Conservation (phyloP, 2,329 filamentous ascomycete species). For the Stylonectria norvegica region DNA sequence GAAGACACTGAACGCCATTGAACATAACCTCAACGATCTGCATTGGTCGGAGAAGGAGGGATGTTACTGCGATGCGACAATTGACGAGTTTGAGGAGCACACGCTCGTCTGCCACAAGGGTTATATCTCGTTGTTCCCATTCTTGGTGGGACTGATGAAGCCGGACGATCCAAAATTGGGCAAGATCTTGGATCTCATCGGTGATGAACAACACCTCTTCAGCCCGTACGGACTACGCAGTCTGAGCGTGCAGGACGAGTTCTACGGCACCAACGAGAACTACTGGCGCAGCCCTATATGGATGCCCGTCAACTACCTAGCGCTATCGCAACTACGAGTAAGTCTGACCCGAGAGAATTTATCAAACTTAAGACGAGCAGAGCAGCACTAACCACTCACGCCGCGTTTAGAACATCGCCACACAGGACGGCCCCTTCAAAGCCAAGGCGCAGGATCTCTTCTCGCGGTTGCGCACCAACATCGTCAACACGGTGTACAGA, state of each 20-base stretch:
- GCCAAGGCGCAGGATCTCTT: constrained; percentile 71
- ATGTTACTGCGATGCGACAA: constrained; percentile 90
- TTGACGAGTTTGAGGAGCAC: constrained; percentile 93
- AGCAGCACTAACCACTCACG: constrained; percentile 28
- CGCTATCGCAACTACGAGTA: constrained; percentile 73
- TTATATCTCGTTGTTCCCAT: constrained; percentile 90
- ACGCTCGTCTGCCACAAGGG: constrained; percentile 91
- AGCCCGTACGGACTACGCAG: constrained; percentile 85
- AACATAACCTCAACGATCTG: constrained; percentile 82
- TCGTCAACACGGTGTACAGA: constrained; percentile 84
- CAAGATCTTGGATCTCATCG: constrained; percentile 72
- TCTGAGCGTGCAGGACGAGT: constrained; percentile 75
- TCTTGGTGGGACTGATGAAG: constrained; percentile 76
- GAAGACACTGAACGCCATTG: constrained; percentile 71
- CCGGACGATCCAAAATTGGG: constrained; percentile 71
- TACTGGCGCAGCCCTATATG: constrained; percentile 95
- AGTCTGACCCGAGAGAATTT: constrained; percentile 34
- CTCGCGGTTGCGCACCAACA: constrained; percentile 70
- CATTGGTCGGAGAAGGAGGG: constrained; percentile 83
- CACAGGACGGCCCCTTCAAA: constrained; percentile 63
- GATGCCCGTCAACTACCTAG: constrained; percentile 95
- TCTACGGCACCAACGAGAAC: constrained; percentile 90
- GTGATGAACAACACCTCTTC: constrained; percentile 83
- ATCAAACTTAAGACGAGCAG: not conserved
- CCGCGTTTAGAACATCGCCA: constrained; percentile 55